Conservation (phyloP, 2,329 filamentous ascomycete genomes). For the Tolypocladium ovalisporum region DNA sequence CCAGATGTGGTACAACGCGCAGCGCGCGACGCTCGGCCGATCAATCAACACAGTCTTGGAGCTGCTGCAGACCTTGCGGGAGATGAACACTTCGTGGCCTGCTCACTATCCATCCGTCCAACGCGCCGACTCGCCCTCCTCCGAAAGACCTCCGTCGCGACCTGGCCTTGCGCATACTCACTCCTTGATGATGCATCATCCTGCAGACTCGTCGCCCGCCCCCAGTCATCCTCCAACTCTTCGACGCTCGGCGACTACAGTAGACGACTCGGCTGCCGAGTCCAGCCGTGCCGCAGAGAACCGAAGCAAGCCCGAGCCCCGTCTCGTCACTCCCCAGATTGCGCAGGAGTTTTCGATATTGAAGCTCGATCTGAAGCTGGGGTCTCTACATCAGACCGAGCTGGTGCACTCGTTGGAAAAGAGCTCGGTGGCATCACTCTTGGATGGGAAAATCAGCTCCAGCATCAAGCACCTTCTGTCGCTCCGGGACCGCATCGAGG, state of each 20-base stretch:
- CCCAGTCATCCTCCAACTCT: constrained; percentile 38
- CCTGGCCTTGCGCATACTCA: constrained; percentile 54
- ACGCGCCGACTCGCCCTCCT: constrained; percentile 34
- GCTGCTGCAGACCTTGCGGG: constrained; percentile 68
- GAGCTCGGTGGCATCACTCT: constrained; percentile 72
- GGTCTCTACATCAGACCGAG: constrained; percentile 74
- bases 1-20: constrained; percentile 91
- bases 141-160: constrained; percentile 38
- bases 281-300: constrained; percentile 62
- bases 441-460: constrained; percentile 89
- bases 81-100: constrained; percentile 87
- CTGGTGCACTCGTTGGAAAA: constrained; percentile 93
- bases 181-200: constrained; percentile 46
- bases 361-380: constrained; percentile 89
- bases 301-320: constrained; percentile 55
- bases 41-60: constrained; percentile 83
- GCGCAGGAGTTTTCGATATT: constrained; percentile 92
- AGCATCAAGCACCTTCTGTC: constrained; percentile 84
- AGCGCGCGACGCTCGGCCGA: constrained; percentile 74
- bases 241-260: constrained; percentile 61
- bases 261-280: constrained; percentile 48
- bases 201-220: constrained; percentile 22
- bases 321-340: constrained; percentile 83
- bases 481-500: constrained; percentile 86
- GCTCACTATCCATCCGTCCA: constrained; percentile 88